Conservation (phyloP, 805 yeast species). For the Wickerhamiella galacta region DNA sequence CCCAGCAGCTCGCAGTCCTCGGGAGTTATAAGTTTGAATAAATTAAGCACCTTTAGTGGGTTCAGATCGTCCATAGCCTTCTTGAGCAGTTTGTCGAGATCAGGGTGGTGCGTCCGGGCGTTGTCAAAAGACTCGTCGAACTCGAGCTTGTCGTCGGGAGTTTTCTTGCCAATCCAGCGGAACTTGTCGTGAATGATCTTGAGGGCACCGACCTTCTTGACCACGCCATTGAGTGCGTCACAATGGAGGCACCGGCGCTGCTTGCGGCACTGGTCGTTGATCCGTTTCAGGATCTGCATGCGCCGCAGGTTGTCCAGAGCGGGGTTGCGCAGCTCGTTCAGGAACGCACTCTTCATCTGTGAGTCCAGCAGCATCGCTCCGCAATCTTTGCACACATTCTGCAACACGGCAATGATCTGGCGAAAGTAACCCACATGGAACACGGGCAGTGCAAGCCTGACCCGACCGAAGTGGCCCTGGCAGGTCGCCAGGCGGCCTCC, state of each 20-base stretch:
- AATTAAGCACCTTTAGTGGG: conserved; percentile 72
- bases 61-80: conserved; percentile 86
- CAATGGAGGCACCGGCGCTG: conserved; percentile 83
- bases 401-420: conserved; percentile 72
- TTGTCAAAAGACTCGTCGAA: conserved; percentile 81
- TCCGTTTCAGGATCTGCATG: conserved; percentile 70
- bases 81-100: conserved; percentile 69
- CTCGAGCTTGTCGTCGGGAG: conserved; percentile 62
- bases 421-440: conserved; percentile 97
- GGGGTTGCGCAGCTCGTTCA: conserved; percentile 71
- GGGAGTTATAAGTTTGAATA: conserved; percentile 74
- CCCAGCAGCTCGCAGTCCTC: conserved; percentile 87
- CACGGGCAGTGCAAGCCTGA: conserved; percentile 83
- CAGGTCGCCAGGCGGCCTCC: conserved; percentile 84
- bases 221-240: conserved; percentile 87
- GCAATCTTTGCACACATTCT: conserved; percentile 81
- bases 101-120: conserved; percentile 64
- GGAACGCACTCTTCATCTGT: conserved; percentile 45
- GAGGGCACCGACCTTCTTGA: conserved; percentile 90
- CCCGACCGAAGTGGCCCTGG: conserved; percentile 97
- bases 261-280: conserved; percentile 85
- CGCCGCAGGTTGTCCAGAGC: conserved; percentile 79
- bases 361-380: conserved; percentile 64
- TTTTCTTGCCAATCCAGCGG: conserved; percentile 86
- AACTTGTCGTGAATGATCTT: conserved; percentile 92